Evolutionary conservation across 2,329 filamentous ascomycete species (phyloP).

Genomic region (Verticillium albo-atrum): DNA sequence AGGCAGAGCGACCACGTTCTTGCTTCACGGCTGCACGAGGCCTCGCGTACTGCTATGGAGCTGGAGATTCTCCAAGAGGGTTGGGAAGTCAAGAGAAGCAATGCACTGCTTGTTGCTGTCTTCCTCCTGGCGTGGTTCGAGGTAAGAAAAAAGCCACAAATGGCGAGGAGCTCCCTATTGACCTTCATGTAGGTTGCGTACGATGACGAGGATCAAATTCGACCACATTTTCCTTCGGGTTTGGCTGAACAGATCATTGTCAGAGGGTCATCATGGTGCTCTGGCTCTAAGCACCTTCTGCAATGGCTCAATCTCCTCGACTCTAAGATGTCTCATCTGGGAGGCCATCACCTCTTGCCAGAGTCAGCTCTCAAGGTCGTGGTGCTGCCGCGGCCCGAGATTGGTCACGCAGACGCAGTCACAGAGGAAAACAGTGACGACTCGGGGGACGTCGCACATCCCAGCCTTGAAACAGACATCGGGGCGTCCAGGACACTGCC

Average conservation of each 20-base stretch:
- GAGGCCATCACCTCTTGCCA: neutral
- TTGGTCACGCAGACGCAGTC: neutral
- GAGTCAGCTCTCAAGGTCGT: neutral
- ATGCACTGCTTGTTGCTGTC: neutral
- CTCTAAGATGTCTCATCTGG: neutral
- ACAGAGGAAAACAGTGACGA: neutral
- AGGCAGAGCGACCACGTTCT: neutral
- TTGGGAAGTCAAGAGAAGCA: neutral
- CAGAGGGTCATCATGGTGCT: neutral
- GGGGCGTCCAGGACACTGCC: neutral
- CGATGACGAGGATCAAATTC: neutral
- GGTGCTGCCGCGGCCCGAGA: neutral
- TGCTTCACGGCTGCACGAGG: neutral
- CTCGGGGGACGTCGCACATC: too few relatives aligned
- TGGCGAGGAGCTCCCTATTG: too few relatives aligned
- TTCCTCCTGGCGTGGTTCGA: constrained; percentile 1
- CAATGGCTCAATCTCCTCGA: constrained; percentile 1
- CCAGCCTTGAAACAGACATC: too few relatives aligned
- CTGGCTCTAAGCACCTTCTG: neutral
- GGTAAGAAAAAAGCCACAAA: too few relatives aligned
- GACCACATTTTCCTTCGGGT: neutral
- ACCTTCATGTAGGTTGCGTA: neutral
- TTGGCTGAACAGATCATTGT: neutral
- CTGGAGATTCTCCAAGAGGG: neutral
- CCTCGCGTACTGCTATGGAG: neutral